A percentile compares a stretch with the other conserved stretches of the same genome.
These are phyloP conservation scores for Verbena officinalis DNA, from an alignment of 257 asterid species.

Conservation along the genomic window DNA sequence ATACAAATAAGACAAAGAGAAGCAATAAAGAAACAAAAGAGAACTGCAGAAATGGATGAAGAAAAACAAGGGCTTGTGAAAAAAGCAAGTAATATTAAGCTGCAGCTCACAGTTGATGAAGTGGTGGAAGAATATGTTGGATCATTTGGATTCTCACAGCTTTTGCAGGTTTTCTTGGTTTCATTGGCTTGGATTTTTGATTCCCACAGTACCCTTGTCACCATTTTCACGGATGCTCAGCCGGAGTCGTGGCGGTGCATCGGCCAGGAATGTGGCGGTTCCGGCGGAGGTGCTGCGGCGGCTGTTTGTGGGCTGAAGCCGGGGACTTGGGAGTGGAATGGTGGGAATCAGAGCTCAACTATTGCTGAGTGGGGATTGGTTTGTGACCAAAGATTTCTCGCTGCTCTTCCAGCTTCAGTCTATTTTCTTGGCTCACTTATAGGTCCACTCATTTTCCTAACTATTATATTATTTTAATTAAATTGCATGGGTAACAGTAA, in stretches of 20 bases:
- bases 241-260: conserved; percentile 55
- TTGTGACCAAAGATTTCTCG: conserved; percentile 58
- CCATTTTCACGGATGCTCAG: conserved; percentile 63
- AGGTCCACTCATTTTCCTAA: conserved; percentile 33
- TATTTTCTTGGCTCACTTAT: conserved; percentile 64
- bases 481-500: conserved; percentile 7
- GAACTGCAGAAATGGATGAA: conserved; percentile 39
- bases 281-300: conserved; percentile 24
- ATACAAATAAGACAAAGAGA: background rate
- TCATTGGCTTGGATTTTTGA: conserved; percentile 62
- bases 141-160: conserved; percentile 64
- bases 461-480: background rate
- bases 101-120: conserved; percentile 57
- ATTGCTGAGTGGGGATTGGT: conserved; percentile 68
- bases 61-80: conserved; percentile 39
- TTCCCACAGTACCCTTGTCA: conserved; percentile 55
- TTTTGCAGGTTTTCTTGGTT: conserved; percentile 58
- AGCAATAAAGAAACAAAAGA: background rate
- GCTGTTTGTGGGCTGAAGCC: conserved; percentile 52
- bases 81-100: conserved; percentile 23
- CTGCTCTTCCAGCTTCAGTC: conserved; percentile 66
- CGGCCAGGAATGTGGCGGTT: conserved; percentile 31
- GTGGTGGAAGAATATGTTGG: conserved; percentile 64
- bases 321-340: conserved; percentile 66
- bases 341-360: conserved; percentile 51